Base-by-base conservation (phyloP, 2,329 filamentous ascomycete genomes). In the Colletotrichum sp. region DNA sequence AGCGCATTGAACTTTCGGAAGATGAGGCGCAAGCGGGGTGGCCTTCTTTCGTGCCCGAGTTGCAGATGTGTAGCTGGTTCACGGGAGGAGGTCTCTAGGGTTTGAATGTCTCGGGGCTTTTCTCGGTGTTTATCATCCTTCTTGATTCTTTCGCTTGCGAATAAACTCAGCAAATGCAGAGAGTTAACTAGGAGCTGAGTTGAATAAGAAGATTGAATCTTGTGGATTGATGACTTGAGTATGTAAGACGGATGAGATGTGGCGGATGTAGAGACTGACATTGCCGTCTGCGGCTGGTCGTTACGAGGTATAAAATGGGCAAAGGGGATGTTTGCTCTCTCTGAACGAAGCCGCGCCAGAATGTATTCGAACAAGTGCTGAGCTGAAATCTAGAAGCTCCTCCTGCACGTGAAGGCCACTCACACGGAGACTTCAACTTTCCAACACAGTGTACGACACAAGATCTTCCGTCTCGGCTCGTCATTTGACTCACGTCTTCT, bases 131-230 rank as follows among this genome's bases (percentile, higher is more conserved):
- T 48, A 3, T 43, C 18, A 3, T 3, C 9, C 16, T 43, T 6
- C 1, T 0, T 5, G 6, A 3, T 3, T 6, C 0, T 0, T 43
- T n/a, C 18, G 18, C 18, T 10, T 1, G 9, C 9, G 38, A n/a
- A 48, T 7, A 48, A 0, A 0, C 5, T 1, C 1, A 48, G 36
- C 0, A 10, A 18, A 10, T 18, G 36, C 4, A 9, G 16, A 0
- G 18, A 10, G 8, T 9, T 43, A 18, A 16, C 36, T 10, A 16
- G 1, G 36, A 18, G 36, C 36, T 10, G 2, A 18, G 16, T 18
- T 43, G 16, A 1, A 9, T 5, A 16, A 5, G 2, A 38, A 5
- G 4, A 3, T 9, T 38, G 4, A 9, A 18, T 38, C 8, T 38
- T 18, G 8, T 43, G 5, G 6, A 43, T 43, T 43, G 18, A 18